Conservation (phyloP, 179 eudicot genomes). For the Monotropa hypopitys region DNA sequence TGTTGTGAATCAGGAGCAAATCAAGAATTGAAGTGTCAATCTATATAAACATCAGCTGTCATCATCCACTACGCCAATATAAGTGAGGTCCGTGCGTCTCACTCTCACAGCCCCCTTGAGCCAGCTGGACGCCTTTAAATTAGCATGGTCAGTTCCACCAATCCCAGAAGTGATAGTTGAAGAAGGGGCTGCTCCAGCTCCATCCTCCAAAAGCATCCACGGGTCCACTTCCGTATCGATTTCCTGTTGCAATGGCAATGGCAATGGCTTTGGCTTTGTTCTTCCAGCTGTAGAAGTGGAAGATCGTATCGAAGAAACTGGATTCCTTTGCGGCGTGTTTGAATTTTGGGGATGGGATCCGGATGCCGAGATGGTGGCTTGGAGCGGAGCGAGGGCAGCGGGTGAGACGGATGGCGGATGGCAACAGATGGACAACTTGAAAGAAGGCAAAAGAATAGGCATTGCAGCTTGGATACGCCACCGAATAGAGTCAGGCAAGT, state of each 20-base stretch:
- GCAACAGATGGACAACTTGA: conserved; percentile 44
- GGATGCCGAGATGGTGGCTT: conserved; percentile 36
- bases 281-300: conserved; percentile 28
- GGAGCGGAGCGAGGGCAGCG: conserved; percentile 45
- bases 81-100: conserved; percentile 78
- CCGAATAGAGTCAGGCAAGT: conserved; percentile 57
- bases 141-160: conserved; percentile 51
- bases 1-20: neutral
- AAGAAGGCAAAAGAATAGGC: conserved; percentile 52
- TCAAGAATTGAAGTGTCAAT: conserved; percentile 1
- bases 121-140: conserved; percentile 69
- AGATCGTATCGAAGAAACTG: conserved; percentile 26
- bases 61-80: conserved; percentile 75
- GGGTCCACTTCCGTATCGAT: conserved; percentile 64
- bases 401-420: conserved; percentile 54
- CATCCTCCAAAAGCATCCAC: conserved; percentile 89
- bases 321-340: conserved; percentile 25
- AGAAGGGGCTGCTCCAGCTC: conserved; percentile 67
- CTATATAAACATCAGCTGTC: conserved; percentile 46
- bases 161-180: conserved; percentile 37
- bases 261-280: conserved; percentile 31
- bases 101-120: conserved; percentile 83
- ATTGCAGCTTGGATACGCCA: conserved; percentile 86
- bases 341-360: conserved; percentile 23
- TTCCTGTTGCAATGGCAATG: conserved; percentile 34